Conservation (phyloP, 345 rosid species). For the Atalantia buxifolia region DNA sequence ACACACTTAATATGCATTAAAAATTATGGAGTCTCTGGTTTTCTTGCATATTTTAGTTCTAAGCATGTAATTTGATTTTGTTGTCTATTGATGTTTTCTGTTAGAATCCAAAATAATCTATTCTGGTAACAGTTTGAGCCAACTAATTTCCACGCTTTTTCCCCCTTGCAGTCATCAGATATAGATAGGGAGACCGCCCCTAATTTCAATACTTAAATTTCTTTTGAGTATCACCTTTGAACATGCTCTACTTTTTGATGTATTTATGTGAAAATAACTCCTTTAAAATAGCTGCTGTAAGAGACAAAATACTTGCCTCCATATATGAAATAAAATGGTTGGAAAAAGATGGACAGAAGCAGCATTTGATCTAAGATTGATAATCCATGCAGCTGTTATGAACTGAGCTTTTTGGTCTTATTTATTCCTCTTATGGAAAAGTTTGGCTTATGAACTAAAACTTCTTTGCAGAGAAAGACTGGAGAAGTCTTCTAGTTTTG, state of each 20-base stretch:
- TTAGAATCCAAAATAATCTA: not conserved
- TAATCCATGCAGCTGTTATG: not conserved
- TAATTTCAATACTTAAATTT: not conserved
- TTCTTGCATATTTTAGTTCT: not conserved
- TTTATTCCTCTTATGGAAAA: not conserved
- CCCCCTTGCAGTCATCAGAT: not conserved
- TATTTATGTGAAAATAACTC: not conserved
- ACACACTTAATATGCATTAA: not conserved
- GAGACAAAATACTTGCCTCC: not conserved
- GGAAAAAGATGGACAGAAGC: slow-evolving; percentile 3
- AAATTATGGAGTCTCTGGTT: not conserved
- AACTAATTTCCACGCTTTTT: not conserved
- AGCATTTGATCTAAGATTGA: slow-evolving; percentile 4
- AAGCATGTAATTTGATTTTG: not conserved
- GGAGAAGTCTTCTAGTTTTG: not conserved
- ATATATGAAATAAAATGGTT: not conserved
- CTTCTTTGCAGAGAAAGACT: not conserved
- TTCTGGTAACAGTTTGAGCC: not conserved
- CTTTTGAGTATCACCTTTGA: not conserved
- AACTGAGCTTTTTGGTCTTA: not conserved
- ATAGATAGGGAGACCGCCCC: not conserved
- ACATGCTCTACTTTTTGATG: not conserved
- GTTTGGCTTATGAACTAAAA: not conserved
- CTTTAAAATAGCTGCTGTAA: not conserved
- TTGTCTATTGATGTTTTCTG: not conserved